phyloP scores from a whole-genome alignment of 257 asterid genomes.

The Capsicum pubescens region DNA sequence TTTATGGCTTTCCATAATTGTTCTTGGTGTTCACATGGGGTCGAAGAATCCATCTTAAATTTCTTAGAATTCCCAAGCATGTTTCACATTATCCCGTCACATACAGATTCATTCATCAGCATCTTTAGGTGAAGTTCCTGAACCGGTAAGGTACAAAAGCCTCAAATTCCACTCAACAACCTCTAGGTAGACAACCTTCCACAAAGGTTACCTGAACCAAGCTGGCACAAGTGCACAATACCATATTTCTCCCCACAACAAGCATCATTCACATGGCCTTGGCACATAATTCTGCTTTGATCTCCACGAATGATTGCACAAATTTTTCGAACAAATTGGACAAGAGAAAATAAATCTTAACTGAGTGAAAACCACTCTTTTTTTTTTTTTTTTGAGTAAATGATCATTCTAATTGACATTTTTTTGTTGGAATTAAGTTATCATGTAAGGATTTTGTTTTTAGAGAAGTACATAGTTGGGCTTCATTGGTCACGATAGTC shows the following conservation, averaged over 20 bases:
- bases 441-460: background rate
- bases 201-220: conserved; percentile 49
- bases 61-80: background rate
- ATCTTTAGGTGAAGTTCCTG: conserved; percentile 38
- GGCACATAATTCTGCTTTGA: conserved; percentile 52
- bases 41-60: background rate
- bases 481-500: background rate
- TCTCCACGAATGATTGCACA: background rate
- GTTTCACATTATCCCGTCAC: background rate
- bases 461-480: conserved; percentile 5
- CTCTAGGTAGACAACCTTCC: conserved; percentile 59
- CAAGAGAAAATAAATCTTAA: background rate
- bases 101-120: conserved; percentile 21
- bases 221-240: conserved; percentile 44
- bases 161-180: conserved; percentile 53
- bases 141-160: conserved; percentile 37
- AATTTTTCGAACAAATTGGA: background rate
- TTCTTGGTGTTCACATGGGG: background rate
- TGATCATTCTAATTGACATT: background rate
- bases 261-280: conserved; percentile 52
- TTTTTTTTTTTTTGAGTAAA: background rate
- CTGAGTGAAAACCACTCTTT: background rate
- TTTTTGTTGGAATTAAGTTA: background rate
- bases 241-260: conserved; percentile 56
- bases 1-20: background rate